Percentiles rank a stretch among this genome's conserved stretches.
phyloP scores from a whole-genome alignment of 192 early-diverging fungal species.

The Backusella luteola region DNA sequence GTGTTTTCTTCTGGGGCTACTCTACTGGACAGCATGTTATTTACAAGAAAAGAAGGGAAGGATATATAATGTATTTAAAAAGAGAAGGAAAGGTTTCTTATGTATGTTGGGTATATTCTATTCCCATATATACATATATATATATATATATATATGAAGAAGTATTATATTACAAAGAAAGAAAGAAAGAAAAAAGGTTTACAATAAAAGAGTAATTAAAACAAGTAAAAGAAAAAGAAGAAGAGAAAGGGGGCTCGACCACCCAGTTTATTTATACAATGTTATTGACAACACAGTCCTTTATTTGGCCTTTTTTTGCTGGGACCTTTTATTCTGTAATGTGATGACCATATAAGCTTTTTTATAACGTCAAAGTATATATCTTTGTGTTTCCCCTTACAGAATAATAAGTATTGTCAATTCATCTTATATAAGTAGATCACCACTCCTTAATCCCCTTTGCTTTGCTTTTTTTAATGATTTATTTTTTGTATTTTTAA shows the following conservation, averaged over 20 bases:
- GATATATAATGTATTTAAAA: not conserved
- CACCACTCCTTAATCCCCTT: not conserved
- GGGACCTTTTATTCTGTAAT: not conserved
- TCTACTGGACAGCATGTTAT: not conserved
- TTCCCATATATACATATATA: not conserved
- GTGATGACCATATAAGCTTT: not conserved
- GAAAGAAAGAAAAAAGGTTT: not conserved
- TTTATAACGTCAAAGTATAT: not conserved
- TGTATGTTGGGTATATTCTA: not conserved
- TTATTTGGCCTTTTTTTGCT: not conserved
- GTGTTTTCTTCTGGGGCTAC: slow-evolving; percentile 1
- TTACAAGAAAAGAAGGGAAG: not conserved
- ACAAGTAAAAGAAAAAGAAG: not conserved
- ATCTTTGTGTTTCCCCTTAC: not conserved
- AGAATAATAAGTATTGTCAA: not conserved
- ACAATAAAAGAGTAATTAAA: not conserved
- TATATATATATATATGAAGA: not conserved
- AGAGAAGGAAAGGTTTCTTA: not conserved
- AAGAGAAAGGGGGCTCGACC: not conserved
- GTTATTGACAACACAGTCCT: not conserved
- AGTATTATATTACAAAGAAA: not conserved
- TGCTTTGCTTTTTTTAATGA: not conserved
- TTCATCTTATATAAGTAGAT: not conserved
- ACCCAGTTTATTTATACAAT: not conserved
- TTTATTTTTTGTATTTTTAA: not conserved